Evolutionary conservation across 2,329 filamentous ascomycete genomes (phyloP).

Genomic region (Cytospora piceae): DNA sequence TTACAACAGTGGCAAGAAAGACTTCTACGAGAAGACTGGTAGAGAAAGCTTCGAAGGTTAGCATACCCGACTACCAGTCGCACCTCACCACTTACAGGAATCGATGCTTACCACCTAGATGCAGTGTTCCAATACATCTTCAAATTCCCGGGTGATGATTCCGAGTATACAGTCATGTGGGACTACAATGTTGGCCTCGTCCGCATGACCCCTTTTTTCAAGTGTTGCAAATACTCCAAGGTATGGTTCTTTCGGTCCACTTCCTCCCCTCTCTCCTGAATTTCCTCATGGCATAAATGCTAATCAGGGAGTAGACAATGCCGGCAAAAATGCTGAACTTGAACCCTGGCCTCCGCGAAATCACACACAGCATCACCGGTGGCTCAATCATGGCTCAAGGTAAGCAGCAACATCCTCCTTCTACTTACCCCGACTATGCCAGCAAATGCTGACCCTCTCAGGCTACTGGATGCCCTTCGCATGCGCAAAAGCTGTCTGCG

Average conservation of each 20-base stretch:
- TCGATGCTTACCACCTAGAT: constrained; percentile 27
- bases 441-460: constrained; percentile 43
- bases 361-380: constrained; percentile 93
- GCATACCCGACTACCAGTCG: constrained; percentile 28
- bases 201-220: constrained; percentile 93
- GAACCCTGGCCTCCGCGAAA: constrained; percentile 83
- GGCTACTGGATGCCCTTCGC: constrained; percentile 96
- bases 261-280: neutral
- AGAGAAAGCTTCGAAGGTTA: constrained; percentile 87
- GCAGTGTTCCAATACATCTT: constrained; percentile 86
- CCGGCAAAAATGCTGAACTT: constrained; percentile 80
- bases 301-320: constrained; percentile 66
- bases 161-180: constrained; percentile 84
- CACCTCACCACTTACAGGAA: neutral
- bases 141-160: constrained; percentile 67
- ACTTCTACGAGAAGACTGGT: constrained; percentile 83
- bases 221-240: constrained; percentile 85
- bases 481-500: constrained; percentile 83
- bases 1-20: constrained; percentile 93
- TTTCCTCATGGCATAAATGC: neutral
- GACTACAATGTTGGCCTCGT: constrained; percentile 95
- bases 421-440: neutral
- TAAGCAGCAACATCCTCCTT: constrained; percentile 43
- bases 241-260: constrained; percentile 50
- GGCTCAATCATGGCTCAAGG: constrained; percentile 90